These are phyloP conservation scores for Fusarium sp. DNA, from an alignment of 2,329 filamentous ascomycete species.

Conservation along the genomic window DNA sequence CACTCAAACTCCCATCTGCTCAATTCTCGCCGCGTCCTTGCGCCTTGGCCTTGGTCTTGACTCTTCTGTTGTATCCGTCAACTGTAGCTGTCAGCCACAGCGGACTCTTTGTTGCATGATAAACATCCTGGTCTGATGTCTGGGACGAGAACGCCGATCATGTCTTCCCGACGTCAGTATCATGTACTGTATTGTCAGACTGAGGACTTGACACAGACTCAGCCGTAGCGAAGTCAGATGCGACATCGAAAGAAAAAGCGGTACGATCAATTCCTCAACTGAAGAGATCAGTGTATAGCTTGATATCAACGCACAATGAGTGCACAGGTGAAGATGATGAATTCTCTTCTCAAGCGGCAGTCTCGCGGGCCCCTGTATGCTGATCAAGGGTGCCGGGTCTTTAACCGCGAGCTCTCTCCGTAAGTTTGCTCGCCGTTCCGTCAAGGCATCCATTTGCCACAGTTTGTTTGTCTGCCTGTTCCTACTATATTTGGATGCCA, in stretches of 20 bases:
- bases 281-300: not conserved
- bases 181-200: conserved; percentile 2
- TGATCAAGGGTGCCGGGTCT: conserved; percentile 25
- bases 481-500: conserved; percentile 15
- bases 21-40: conserved; percentile 47
- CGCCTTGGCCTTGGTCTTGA: conserved; percentile 45
- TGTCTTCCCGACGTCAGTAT: conserved; percentile 8
- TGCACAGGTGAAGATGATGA: conserved; percentile 17
- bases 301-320: not conserved
- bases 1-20: conserved; percentile 33
- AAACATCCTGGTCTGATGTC: conserved; percentile 42
- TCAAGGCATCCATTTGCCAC: not conserved
- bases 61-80: conserved; percentile 24
- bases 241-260: conserved; percentile 18
- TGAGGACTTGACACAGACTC: conserved; percentile 21
- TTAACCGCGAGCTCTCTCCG: conserved; percentile 18
- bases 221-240: conserved; percentile 33
- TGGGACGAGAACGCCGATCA: conserved; percentile 40
- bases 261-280: not conserved
- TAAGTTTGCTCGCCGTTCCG: conserved; percentile 5
- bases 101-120: conserved; percentile 46
- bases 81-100: conserved; percentile 38
- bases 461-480: conserved; percentile 16
- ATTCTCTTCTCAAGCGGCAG: conserved; percentile 30
- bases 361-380: conserved; percentile 35